A percentile compares a stretch with the other conserved stretches of the same genome.
These are phyloP conservation scores for Amphibolis antarctica DNA, from an alignment of 106 monocot species.

Conservation along the genomic window DNA sequence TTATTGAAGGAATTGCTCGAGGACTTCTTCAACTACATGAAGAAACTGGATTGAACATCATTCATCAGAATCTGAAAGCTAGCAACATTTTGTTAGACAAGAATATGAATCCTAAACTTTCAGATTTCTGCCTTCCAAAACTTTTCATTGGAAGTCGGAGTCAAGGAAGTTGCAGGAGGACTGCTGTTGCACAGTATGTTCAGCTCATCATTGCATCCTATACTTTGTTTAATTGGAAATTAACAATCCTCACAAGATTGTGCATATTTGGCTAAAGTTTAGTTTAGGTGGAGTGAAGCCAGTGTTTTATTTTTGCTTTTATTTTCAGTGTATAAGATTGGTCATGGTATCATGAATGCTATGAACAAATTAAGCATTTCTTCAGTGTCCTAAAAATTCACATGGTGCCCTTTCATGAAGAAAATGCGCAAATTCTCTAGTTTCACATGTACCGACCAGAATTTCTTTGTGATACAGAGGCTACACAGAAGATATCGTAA, in stretches of 20 bases:
- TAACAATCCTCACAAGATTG: too few species aligned
- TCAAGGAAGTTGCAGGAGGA: background rate
- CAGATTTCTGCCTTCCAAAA: slow-evolving; percentile 31
- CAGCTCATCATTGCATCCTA: background rate
- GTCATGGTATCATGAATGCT: too few species aligned
- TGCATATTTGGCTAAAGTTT: too few species aligned
- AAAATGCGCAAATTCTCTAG: background rate
- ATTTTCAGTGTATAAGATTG: too few species aligned
- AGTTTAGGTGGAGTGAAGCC: too few species aligned
- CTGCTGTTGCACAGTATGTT: slow-evolving; percentile 3
- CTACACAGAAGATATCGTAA: slow-evolving; percentile 39
- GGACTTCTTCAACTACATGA: slow-evolving; percentile 15
- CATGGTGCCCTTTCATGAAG: too few species aligned
- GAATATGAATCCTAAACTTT: slow-evolving; percentile 8
- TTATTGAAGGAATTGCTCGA: slow-evolving; percentile 12
- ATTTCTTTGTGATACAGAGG: slow-evolving; percentile 26
- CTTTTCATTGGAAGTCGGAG: slow-evolving; percentile 18
- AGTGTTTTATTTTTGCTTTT: too few species aligned
- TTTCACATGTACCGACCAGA: background rate
- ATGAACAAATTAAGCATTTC: too few species aligned
- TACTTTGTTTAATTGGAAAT: too few species aligned
- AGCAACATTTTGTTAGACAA: slow-evolving; percentile 11
- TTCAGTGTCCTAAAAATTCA: too few species aligned
- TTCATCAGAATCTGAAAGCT: slow-evolving; percentile 13
- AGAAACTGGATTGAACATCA: slow-evolving; percentile 5